phyloP scores from a whole-genome alignment of 2,329 filamentous ascomycete species.

The Alternaria solani region DNA sequence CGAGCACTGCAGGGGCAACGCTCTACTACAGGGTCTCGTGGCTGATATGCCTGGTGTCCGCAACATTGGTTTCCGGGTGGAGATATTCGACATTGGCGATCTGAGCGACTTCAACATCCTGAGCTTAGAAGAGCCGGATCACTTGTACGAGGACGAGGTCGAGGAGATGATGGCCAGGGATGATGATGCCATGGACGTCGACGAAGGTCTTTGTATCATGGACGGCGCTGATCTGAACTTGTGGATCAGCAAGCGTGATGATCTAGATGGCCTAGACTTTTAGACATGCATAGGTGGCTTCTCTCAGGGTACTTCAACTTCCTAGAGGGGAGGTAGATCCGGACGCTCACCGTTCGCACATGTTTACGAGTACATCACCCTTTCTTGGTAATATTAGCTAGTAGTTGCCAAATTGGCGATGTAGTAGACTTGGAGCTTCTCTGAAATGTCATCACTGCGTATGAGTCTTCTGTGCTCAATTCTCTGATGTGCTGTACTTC shows the following conservation, averaged over 20 bases:
- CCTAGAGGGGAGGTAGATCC: too few species aligned
- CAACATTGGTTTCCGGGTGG: background rate
- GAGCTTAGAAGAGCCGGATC: background rate
- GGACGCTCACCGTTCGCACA: too few species aligned
- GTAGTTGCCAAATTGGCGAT: background rate
- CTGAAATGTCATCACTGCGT: too few species aligned
- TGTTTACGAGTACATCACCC: background rate
- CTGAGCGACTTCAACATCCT: background rate
- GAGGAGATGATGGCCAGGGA: background rate
- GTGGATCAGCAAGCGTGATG: too few species aligned
- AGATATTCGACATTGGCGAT: background rate
- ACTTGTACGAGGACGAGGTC: background rate
- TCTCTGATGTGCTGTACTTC: too few species aligned
- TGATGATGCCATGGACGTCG: too few species aligned
- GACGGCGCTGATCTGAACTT: too few species aligned
- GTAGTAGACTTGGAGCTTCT: background rate
- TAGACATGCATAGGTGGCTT: too few species aligned
- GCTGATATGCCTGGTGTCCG: background rate
- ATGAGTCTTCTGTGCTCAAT: too few species aligned
- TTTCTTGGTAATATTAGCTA: background rate
- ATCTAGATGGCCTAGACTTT: too few species aligned
- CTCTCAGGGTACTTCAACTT: too few species aligned
- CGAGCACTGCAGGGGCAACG: background rate
- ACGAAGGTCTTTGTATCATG: too few species aligned
- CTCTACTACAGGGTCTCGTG: background rate